Evolutionary conservation across 805 yeast species (phyloP).

Genomic region (Cyberlindnera veronae): DNA sequence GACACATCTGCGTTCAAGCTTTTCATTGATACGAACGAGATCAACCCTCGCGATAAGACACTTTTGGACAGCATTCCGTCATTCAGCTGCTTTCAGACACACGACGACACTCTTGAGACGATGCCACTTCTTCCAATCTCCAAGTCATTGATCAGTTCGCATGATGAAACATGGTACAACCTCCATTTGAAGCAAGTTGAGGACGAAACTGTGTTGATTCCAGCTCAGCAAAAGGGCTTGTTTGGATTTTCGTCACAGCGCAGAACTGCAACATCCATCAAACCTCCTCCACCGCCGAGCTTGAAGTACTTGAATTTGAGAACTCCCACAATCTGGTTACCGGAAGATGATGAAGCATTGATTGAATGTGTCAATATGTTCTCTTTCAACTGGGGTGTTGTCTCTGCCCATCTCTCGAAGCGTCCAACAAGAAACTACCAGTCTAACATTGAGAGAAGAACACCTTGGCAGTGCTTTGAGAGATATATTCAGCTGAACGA

Average conservation of each 20-base stretch:
- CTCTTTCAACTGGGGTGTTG: slow-evolving; percentile 90
- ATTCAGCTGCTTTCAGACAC: slow-evolving; percentile 28
- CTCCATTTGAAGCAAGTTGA: slow-evolving; percentile 47
- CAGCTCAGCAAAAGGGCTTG: slow-evolving; percentile 52
- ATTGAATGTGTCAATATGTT: slow-evolving; percentile 81
- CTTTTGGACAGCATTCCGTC: slow-evolving; percentile 33
- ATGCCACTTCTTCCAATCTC: slow-evolving; percentile 55
- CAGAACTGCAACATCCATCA: slow-evolving; percentile 53
- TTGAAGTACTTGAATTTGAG: slow-evolving; percentile 74
- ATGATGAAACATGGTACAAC: slow-evolving; percentile 63
- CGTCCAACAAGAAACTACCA: slow-evolving; percentile 66
- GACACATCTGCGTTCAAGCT: slow-evolving; percentile 31
- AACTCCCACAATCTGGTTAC: slow-evolving; percentile 94
- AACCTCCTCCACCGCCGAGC: slow-evolving; percentile 92
- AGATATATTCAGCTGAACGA: slow-evolving; percentile 91
- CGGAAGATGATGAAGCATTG: slow-evolving; percentile 82
- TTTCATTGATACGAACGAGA: slow-evolving; percentile 29
- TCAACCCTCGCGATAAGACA: slow-evolving; percentile 32
- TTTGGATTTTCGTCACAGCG: slow-evolving; percentile 43
- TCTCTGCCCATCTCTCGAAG: slow-evolving; percentile 74
- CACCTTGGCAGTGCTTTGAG: slow-evolving; percentile 99
- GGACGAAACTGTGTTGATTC: slow-evolving; percentile 35
- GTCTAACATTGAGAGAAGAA: slow-evolving; percentile 89
- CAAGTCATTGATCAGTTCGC: slow-evolving; percentile 59
- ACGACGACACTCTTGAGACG: slow-evolving; percentile 29